phyloP scores from a whole-genome alignment of 73 alveolate genomes.

The Tetrahymena malaccensis region DNA sequence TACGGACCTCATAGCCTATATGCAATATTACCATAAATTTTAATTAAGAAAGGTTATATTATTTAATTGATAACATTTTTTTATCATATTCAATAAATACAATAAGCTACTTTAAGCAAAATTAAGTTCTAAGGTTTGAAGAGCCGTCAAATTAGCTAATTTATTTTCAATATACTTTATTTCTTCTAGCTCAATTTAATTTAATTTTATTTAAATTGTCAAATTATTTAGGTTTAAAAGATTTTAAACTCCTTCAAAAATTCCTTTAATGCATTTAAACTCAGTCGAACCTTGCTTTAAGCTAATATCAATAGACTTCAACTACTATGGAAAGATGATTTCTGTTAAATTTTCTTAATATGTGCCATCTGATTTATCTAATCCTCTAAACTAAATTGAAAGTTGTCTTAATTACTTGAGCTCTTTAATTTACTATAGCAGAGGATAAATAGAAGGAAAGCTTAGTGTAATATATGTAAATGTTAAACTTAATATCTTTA shows the following conservation, averaged over 20 bases:
- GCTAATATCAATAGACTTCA: no score
- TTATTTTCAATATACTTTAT: not conserved
- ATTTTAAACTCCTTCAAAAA: not conserved
- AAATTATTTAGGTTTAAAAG: not conserved
- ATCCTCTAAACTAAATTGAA: not conserved
- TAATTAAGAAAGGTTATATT: not conserved
- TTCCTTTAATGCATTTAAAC: not conserved
- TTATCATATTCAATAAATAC: not conserved
- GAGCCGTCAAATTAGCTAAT: not conserved
- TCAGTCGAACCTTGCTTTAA: no score
- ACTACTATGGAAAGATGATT: not conserved
- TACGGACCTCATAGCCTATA: not conserved
- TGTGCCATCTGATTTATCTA: not conserved
- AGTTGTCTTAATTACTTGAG: not conserved
- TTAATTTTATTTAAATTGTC: no score
- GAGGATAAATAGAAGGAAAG: not conserved
- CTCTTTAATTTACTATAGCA: not conserved
- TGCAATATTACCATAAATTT: no score
- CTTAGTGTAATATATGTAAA: no score
- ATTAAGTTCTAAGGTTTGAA: not conserved
- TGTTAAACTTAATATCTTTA: no score
- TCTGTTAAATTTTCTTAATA: not conserved
- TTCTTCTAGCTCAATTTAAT: not conserved
- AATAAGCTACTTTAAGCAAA: not conserved
- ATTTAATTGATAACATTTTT: no score